Base-by-base conservation (phyloP, 768 basidiomycete genomes). In the Pleurotus giganteus region DNA sequence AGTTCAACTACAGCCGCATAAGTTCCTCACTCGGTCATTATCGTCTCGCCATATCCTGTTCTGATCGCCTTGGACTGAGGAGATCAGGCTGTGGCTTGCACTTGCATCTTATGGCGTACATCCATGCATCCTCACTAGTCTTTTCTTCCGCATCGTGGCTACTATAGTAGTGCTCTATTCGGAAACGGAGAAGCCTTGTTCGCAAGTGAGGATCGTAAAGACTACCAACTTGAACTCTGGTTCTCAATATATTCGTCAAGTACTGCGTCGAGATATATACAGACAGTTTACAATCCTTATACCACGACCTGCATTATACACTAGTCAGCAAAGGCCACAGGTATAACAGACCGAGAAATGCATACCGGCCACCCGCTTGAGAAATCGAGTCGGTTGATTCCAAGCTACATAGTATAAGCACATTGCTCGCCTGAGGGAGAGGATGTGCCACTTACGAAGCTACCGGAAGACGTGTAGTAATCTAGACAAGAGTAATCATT, bases 361-460 rank as follows among this genome's bases (percentile, higher is more conserved):
- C 56, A 24, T 36, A 70, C 68, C 4, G 70, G 70, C 70, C 70
- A 71, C 13, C 70, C 70, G 41, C 55, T 57, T 9, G 66, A 65
- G 61, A 70, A 71, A 54, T 69, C 62, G 29, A 71, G 61, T 7
- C 44, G 55, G 58, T 71, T 71, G 56, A 71, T 66, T 2, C 68
- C 70, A 12, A 70, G 63, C 60, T 64, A 34, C 17, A 34, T 15
- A 15, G n/a, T 8, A 37, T 32, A 23, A 28, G 36, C 21, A 8
- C 29, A 5, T 34, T 27, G 12, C 9, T 19, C 4, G 19, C 45
- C 11, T 8, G 17, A 36, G n/a, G 6, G 24, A 45, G 28, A 15
- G 31, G n/a, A 29, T 13, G 15, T 4, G 12, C 1, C 11, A 62
- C 65, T 54, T 50, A 65, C 65, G 43, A 54, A 60, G 59, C 57